Percentiles rank a stretch among this genome's conserved stretches.
These are phyloP conservation scores for Podosphaera xanthii DNA, from an alignment of 2,329 filamentous ascomycete species.

Conservation along the genomic window DNA sequence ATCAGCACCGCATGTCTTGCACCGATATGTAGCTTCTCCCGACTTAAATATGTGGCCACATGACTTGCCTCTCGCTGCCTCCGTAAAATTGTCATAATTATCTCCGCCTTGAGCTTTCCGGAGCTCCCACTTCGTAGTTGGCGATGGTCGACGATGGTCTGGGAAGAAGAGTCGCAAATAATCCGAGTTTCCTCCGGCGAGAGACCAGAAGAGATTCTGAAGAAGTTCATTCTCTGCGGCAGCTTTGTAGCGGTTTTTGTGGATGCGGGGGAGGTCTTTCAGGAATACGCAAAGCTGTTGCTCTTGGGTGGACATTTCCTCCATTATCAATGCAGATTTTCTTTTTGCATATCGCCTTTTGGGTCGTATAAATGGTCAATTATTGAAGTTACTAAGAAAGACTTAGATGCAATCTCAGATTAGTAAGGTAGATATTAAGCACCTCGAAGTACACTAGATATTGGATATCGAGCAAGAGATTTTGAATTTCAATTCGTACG, in stretches of 20 bases:
- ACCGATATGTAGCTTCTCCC: slow-evolving; percentile 83
- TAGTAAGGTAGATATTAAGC: background rate
- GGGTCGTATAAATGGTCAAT: background rate
- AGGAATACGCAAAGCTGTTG: slow-evolving; percentile 66
- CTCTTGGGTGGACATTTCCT: slow-evolving; percentile 42
- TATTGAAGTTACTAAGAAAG: background rate
- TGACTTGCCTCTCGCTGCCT: slow-evolving; percentile 71
- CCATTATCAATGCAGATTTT: slow-evolving; percentile 20
- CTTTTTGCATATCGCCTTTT: slow-evolving; percentile 7
- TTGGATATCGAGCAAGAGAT: background rate
- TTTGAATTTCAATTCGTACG: background rate
- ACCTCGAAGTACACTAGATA: background rate
- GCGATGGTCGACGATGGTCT: slow-evolving; percentile 34
- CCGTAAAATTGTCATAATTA: slow-evolving; percentile 85
- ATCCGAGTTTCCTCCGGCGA: slow-evolving; percentile 52
- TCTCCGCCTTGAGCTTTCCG: slow-evolving; percentile 75
- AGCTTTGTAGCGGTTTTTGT: slow-evolving; percentile 53
- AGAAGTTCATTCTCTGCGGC: slow-evolving; percentile 51
- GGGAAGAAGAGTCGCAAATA: slow-evolving; percentile 69
- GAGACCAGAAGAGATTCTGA: slow-evolving; percentile 62
- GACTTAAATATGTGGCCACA: slow-evolving; percentile 95
- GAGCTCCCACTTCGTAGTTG: slow-evolving; percentile 46
- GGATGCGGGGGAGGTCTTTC: slow-evolving; percentile 49
- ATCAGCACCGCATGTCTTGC: slow-evolving; percentile 81
- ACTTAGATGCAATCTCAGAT: background rate